Conservation (phyloP, 1,284 basidiomycete genomes). For the Cryptococcus sp. region DNA sequence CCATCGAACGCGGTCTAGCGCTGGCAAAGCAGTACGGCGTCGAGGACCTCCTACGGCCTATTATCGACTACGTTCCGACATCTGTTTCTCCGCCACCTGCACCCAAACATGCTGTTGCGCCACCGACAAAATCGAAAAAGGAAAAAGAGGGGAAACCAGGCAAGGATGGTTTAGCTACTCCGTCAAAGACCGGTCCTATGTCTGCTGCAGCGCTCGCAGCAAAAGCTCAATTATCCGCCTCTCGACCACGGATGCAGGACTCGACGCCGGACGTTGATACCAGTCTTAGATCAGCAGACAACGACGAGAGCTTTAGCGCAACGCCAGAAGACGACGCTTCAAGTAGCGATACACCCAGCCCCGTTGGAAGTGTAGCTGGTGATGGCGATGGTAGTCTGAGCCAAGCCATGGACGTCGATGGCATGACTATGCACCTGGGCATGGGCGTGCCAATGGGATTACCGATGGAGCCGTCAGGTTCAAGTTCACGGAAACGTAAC, state of each 20-base stretch:
- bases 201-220: slow-evolving; percentile 38
- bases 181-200: slow-evolving; percentile 34
- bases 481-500: slow-evolving; percentile 34
- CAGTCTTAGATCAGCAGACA: slow-evolving; percentile 19
- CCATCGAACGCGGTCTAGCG: slow-evolving; percentile 82
- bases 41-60: slow-evolving; percentile 81
- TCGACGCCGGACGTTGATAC: slow-evolving; percentile 32
- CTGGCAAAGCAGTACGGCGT: slow-evolving; percentile 94
- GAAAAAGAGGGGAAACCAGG: slow-evolving; percentile 38
- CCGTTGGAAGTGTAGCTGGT: slow-evolving; percentile 60
- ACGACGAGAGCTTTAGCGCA: slow-evolving; percentile 77
- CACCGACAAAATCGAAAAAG: slow-evolving; percentile 57
- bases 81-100: slow-evolving; percentile 92
- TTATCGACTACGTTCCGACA: slow-evolving; percentile 91
- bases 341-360: slow-evolving; percentile 85
- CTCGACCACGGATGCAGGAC: slow-evolving; percentile 22
- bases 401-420: slow-evolving; percentile 25
- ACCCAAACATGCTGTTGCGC: slow-evolving; percentile 88
- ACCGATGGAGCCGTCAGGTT: slow-evolving; percentile 16
- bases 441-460: slow-evolving; percentile 13
- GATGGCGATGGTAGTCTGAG: slow-evolving; percentile 1
- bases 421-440: slow-evolving; percentile 7
- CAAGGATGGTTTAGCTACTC: slow-evolving; percentile 29
- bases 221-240: slow-evolving; percentile 29
- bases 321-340: slow-evolving; percentile 81